Percentiles rank a stretch among this genome's conserved stretches.
Conservation (phyloP, 1,284 basidiomycete species). For the Athelia sp. region DNA sequence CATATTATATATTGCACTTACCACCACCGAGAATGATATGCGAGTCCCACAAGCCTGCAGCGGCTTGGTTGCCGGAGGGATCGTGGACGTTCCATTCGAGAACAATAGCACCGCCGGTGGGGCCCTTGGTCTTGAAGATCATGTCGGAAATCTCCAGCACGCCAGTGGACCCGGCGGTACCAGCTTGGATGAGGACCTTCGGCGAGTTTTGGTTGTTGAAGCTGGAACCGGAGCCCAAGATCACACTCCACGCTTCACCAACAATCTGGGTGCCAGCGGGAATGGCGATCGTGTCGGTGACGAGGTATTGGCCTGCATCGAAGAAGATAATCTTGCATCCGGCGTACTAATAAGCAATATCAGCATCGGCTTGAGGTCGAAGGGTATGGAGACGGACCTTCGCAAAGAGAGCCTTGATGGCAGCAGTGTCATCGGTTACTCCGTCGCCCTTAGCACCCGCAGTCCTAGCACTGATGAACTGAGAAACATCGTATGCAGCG, state of each 20-base stretch:
- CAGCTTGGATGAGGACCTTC: slow-evolving; percentile 52
- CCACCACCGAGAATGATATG: slow-evolving; percentile 34
- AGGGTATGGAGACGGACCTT: slow-evolving; percentile 31
- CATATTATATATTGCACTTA: not conserved
- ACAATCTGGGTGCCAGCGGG: slow-evolving; percentile 67
- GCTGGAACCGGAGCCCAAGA: slow-evolving; percentile 57
- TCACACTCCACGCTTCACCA: slow-evolving; percentile 74
- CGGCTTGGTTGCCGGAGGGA: slow-evolving; percentile 40
- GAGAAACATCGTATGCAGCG: slow-evolving; percentile 48
- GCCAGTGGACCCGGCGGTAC: slow-evolving; percentile 34
- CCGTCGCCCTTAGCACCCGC: slow-evolving; percentile 75
- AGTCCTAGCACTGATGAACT: slow-evolving; percentile 67
- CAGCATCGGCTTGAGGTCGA: not conserved
- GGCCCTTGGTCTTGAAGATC: slow-evolving; percentile 39
- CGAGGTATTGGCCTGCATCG: slow-evolving; percentile 44
- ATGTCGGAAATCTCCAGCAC: slow-evolving; percentile 44
- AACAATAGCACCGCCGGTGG: slow-evolving; percentile 50
- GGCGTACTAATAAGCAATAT: slow-evolving; percentile 41
- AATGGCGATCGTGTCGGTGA: slow-evolving; percentile 63
- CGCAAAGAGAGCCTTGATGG: slow-evolving; percentile 56
- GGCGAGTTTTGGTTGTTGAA: slow-evolving; percentile 58
- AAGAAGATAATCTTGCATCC: slow-evolving; percentile 78
- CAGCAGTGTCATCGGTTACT: slow-evolving; percentile 67
- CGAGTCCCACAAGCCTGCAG: slow-evolving; percentile 54
- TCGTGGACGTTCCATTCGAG: slow-evolving; percentile 57